Evolutionary conservation across 108 stramenopile genomes (phyloP).

Genomic region (Schizochytrium sp.): DNA sequence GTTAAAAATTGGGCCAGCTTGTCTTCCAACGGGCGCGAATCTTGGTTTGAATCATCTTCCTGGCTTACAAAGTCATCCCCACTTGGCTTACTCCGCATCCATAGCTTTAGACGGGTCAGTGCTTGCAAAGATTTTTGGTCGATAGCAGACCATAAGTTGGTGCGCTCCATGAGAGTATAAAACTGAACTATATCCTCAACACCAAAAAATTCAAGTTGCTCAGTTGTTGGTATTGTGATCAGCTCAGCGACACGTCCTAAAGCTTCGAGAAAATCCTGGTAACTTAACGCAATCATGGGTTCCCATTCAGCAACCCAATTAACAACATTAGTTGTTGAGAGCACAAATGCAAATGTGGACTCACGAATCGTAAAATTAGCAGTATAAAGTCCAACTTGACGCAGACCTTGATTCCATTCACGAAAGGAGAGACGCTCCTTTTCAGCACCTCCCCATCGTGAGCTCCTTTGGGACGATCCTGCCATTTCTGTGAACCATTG

Average conservation of each 20-base stretch:
- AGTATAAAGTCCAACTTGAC: constrained; percentile 33
- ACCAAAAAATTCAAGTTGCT: constrained; percentile 65
- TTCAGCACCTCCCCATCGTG: constrained; percentile 42
- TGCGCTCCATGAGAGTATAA: constrained; percentile 54
- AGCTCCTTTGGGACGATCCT: constrained; percentile 61
- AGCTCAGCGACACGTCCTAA: constrained; percentile 66
- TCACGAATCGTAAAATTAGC: constrained; percentile 67
- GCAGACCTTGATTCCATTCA: constrained; percentile 65
- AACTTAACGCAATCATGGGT: constrained; percentile 67
- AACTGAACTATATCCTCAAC: constrained; percentile 63
- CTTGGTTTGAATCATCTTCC: not conserved
- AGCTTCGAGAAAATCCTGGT: constrained; percentile 70
- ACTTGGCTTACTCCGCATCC: constrained; percentile 1
- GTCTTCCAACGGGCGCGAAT: not conserved
- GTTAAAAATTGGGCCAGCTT: not conserved
- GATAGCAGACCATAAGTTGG: constrained; percentile 42
- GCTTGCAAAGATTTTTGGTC: not conserved
- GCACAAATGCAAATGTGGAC: constrained; percentile 66
- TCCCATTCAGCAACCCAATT: constrained; percentile 69
- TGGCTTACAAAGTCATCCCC: not conserved
- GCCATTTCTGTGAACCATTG: constrained; percentile 58
- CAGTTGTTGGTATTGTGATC: constrained; percentile 63
- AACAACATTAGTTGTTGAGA: constrained; percentile 65
- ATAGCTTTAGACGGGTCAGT: constrained; percentile 25
- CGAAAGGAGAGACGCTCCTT: constrained; percentile 65